Evolutionary conservation across 495 filamentous ascomycete genomes (phyloP).

Genomic region (Xeromyces bisporus): DNA sequence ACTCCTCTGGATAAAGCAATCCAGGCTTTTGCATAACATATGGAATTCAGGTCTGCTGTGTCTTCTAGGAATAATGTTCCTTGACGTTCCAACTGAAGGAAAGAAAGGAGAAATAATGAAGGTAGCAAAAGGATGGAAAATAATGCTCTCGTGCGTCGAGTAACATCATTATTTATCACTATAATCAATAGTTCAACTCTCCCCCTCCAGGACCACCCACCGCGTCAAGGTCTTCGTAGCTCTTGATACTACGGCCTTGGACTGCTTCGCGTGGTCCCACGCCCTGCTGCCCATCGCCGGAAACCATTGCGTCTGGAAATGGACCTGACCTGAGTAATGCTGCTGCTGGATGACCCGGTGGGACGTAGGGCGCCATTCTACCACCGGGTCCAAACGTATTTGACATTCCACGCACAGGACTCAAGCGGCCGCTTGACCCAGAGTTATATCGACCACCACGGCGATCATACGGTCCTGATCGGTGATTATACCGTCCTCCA

Average conservation of each 20-base stretch:
- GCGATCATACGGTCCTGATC: slow-evolving; percentile 43
- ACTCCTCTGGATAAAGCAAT: no score
- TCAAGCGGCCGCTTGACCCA: slow-evolving; percentile 19
- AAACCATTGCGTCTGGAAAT: slow-evolving; percentile 30
- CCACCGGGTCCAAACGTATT: slow-evolving; percentile 19
- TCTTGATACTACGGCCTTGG: slow-evolving; percentile 78
- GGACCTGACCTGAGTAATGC: slow-evolving; percentile 25
- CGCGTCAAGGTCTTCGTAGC: slow-evolving; percentile 93
- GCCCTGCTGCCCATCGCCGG: slow-evolving; percentile 45
- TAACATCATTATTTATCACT: no score
- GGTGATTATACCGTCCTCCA: slow-evolving; percentile 32
- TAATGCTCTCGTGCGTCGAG: no score
- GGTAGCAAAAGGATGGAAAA: no score
- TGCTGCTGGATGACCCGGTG: slow-evolving; percentile 27
- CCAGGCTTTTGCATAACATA: no score
- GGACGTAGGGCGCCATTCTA: slow-evolving; percentile 23
- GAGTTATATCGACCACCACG: slow-evolving; percentile 21
- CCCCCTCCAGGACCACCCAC: slow-evolving; percentile 35
- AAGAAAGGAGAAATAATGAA: no score
- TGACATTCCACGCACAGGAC: slow-evolving; percentile 24
- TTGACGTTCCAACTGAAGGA: no score
- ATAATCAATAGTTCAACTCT: slow-evolving; percentile 46
- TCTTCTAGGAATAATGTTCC: no score
- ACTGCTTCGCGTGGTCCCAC: slow-evolving; percentile 74
- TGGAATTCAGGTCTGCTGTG: no score